Base-by-base conservation (phyloP, 768 basidiomycete genomes). In the Termitomyces sp. region DNA sequence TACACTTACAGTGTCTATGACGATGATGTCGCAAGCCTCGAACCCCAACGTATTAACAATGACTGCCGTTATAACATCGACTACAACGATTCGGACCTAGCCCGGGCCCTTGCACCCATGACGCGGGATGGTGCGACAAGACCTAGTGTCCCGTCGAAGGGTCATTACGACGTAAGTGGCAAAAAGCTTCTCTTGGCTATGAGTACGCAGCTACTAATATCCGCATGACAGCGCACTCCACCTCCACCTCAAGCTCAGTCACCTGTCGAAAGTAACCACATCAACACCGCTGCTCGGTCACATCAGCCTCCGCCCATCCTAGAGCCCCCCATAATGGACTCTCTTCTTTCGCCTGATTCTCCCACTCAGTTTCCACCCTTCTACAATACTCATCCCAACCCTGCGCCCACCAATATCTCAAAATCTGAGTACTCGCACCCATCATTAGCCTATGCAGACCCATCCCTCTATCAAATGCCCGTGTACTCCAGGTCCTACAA, bases 291-390 rank as follows among this genome's bases (percentile, higher is more conserved):
- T 23, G 41, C 56, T 38, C 48, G 53, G 6, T 55, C 62, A 9
- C 59, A 58, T 19, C 62, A 55, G 14, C 56, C 21, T 38, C 21
- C 23, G 31, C n/a, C 53, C 29, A 44, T 45, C 14, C 51, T 40
- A 17, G 54, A 57, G 21, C 50, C 51, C 19, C 58, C 58, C 8
- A 34, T 57, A 27, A 65, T 65, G 65, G 65, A 65, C 44, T 57
- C 48, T 25, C 63, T 65, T 23, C 60, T 57, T 19, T 57, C 64
- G 19, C 62, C 64, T 14, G 37, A 27, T 23, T 49, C 56, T 27
- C 40, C 53, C 19, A 50, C 37, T 27, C 41, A 52, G 5, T 51
- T 54, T 12, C 11, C 49, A 12, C 57, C 59, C 14, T 54, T 56
- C 8, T 49, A 52, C 37, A 38, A 35, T 27, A 44, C 56, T 5